phyloP scores from a whole-genome alignment of 2,329 filamentous ascomycete species.

The Alternaria angustiovoidea region DNA sequence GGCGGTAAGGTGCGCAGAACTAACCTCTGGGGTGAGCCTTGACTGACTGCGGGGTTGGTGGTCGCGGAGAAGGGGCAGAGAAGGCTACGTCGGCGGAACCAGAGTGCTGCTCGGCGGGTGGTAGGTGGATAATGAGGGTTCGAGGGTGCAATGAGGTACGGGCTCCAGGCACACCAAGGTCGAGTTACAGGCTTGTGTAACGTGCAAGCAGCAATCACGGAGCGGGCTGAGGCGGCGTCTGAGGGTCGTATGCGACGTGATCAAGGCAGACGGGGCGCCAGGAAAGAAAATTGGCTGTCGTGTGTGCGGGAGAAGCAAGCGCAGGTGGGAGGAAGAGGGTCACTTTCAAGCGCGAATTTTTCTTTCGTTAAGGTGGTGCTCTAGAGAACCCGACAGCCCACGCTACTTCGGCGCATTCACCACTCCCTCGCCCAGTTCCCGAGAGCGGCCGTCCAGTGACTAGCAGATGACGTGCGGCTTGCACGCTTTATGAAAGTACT shows the following conservation, averaged over 20 bases:
- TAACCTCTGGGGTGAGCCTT: constrained; percentile 35
- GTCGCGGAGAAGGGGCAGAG: constrained; percentile 13
- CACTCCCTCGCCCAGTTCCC: constrained; percentile 17
- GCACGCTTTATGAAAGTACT: constrained; percentile 4
- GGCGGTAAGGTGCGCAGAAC: constrained; percentile 27
- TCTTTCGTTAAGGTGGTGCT: constrained; percentile 26
- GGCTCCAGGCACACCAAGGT: constrained; percentile 41
- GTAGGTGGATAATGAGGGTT: constrained; percentile 19
- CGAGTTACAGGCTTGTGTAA: constrained; percentile 20
- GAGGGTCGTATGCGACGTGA: constrained; percentile 30
- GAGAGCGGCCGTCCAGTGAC: constrained; percentile 23
- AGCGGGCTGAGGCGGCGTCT: constrained; percentile 36
- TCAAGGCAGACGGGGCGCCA: constrained; percentile 39
- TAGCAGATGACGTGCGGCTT: constrained; percentile 2
- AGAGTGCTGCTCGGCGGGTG: constrained; percentile 20
- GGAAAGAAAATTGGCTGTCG: constrained; percentile 44
- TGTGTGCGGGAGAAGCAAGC: constrained; percentile 43
- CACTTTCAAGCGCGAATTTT: constrained; percentile 32
- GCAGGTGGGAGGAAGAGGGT: constrained; percentile 35
- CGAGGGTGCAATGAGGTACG: constrained; percentile 20
- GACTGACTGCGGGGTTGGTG: constrained; percentile 17
- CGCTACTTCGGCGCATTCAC: constrained; percentile 26
- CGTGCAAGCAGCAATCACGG: constrained; percentile 29
- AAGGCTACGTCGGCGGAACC: constrained; percentile 13
- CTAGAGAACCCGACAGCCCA: constrained; percentile 22